Evolutionary conservation across 2,329 filamentous ascomycete genomes (phyloP).

Genomic region (Shiraia sp.): DNA sequence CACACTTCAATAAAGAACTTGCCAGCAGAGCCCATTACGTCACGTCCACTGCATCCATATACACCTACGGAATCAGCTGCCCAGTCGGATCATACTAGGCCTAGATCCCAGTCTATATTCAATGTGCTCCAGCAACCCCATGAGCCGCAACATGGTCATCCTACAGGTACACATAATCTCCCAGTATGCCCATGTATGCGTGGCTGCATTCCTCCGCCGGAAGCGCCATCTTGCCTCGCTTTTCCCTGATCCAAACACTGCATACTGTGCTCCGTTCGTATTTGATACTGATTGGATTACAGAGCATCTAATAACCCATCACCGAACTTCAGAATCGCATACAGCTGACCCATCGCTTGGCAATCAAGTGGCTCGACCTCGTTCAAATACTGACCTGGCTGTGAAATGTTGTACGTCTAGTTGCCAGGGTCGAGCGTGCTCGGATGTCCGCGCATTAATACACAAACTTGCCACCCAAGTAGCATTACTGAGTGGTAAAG

Average conservation of each 20-base stretch:
- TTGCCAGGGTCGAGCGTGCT: slow-evolving; percentile 30
- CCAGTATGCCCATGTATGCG: slow-evolving; percentile 5
- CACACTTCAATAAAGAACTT: slow-evolving; percentile 20
- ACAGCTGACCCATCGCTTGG: slow-evolving; percentile 18
- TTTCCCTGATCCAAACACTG: slow-evolving; percentile 6
- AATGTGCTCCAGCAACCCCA: slow-evolving; percentile 19
- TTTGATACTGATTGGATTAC: slow-evolving; percentile 25
- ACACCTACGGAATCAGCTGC: slow-evolving; percentile 7
- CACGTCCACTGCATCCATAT: slow-evolving; percentile 9
- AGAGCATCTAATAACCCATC: slow-evolving; percentile 19
- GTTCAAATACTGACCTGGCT: slow-evolving; percentile 20
- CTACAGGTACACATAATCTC: slow-evolving; percentile 22
- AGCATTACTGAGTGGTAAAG: slow-evolving; percentile 18
- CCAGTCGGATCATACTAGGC: slow-evolving; percentile 9
- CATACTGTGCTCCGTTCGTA: slow-evolving; percentile 10
- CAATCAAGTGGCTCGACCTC: slow-evolving; percentile 15
- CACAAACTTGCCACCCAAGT: slow-evolving; percentile 29
- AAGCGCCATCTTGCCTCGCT: too few relatives aligned
- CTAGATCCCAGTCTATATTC: slow-evolving; percentile 28
- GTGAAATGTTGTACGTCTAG: slow-evolving; percentile 27
- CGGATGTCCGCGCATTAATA: slow-evolving; percentile 24
- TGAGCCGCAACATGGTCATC: slow-evolving; percentile 9
- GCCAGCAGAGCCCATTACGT: slow-evolving; percentile 14
- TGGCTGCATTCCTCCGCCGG: too few relatives aligned
- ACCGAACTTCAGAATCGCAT: slow-evolving; percentile 18